phyloP scores from a whole-genome alignment of 331 rosid species.

The Quercus tomentella region DNA sequence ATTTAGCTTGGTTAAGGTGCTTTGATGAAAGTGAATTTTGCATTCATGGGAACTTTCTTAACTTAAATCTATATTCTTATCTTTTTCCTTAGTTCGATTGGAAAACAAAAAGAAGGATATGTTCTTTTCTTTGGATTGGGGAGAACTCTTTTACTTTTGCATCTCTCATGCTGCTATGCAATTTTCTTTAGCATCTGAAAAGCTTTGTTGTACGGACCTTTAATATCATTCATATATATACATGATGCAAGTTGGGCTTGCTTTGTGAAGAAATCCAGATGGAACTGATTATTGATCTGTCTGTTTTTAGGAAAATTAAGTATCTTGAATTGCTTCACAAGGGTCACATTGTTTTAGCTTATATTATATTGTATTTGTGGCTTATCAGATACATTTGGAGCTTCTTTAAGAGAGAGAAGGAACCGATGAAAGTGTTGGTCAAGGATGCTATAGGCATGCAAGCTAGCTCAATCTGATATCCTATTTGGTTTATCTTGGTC shows the following conservation, averaged over 20 bases:
- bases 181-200: too few species aligned
- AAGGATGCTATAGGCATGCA: slow-evolving; percentile 82
- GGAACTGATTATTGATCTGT: slow-evolving; percentile 21
- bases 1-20: neutral
- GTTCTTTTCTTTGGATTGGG: slow-evolving; percentile 15
- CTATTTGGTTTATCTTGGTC: neutral
- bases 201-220: too few species aligned
- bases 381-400: slow-evolving; percentile 57
- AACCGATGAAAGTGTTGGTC: slow-evolving; percentile 63
- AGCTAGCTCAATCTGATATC: neutral
- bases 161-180: too few species aligned
- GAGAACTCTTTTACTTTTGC: too few species aligned
- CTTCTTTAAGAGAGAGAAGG: slow-evolving; percentile 51
- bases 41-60: neutral
- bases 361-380: slow-evolving; percentile 54
- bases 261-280: slow-evolving; percentile 9
- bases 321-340: slow-evolving; percentile 34
- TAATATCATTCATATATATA: neutral
- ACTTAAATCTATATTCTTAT: neutral
- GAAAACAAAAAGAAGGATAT: slow-evolving; percentile 1
- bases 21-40: neutral
- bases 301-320: slow-evolving; percentile 32
- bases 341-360: slow-evolving; percentile 36
- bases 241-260: neutral
- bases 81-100: neutral